Conservation (phyloP, 2,329 filamentous ascomycete species). For the Neopestalotiopsis sp. region DNA sequence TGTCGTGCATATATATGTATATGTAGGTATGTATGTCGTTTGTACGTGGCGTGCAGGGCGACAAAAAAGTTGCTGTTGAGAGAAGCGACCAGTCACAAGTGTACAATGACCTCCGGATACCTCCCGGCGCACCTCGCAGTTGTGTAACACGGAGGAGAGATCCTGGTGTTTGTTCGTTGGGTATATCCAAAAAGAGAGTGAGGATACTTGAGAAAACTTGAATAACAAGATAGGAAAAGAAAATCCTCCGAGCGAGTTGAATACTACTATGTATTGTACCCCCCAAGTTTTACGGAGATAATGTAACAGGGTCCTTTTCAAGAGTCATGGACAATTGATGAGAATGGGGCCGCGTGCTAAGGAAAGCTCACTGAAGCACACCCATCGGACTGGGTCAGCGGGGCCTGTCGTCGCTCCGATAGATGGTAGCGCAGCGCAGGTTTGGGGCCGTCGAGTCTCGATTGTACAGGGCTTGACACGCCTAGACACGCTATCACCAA, state of each 20-base stretch:
- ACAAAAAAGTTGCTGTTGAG: neutral
- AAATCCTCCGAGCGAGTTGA: neutral
- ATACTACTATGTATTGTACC: neutral
- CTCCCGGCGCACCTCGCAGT: neutral
- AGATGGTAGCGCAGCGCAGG: neutral
- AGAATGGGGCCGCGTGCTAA: neutral
- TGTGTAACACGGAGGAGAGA: neutral
- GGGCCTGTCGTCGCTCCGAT: neutral
- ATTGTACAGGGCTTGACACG: neutral
- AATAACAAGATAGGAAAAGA: neutral
- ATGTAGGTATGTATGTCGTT: neutral
- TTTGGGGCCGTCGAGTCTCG: neutral
- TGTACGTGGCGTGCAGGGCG: neutral
- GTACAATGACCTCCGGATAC: constrained; percentile 1
- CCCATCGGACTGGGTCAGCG: neutral
- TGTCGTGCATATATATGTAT: neutral
- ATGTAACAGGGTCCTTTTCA: neutral
- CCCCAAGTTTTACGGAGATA: neutral
- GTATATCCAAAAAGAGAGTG: neutral
- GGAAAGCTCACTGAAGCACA: neutral
- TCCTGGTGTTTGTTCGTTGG: neutral
- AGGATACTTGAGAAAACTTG: neutral
- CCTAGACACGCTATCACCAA: neutral
- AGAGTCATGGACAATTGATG: constrained; percentile 2
- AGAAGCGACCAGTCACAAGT: neutral